phyloP scores from a whole-genome alignment of 2,329 filamentous ascomycete species.

The Sporothrix variecibatus region DNA sequence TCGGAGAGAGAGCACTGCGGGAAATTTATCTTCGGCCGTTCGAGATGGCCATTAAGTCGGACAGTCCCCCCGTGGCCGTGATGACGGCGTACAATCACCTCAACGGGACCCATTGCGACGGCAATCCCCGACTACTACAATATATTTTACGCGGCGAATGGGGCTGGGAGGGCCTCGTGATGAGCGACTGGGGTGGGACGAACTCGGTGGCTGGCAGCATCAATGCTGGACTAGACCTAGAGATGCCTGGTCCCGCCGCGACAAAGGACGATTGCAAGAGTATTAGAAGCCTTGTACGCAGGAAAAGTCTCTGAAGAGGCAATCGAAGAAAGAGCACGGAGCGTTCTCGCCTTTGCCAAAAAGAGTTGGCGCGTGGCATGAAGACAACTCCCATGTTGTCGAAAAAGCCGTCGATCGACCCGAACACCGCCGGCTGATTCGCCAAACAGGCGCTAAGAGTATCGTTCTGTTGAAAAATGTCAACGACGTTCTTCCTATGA shows the following conservation, averaged over 20 bases:
- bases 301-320: background rate
- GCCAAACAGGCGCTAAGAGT: conserved; percentile 61
- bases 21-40: conserved; percentile 75
- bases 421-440: conserved; percentile 62
- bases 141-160: conserved; percentile 61
- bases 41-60: conserved; percentile 63
- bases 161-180: conserved; percentile 60
- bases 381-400: too few species aligned
- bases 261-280: too few species aligned
- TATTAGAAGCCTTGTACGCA: background rate
- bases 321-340: background rate
- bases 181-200: conserved; percentile 60
- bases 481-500: conserved; percentile 52
- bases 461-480: conserved; percentile 67
- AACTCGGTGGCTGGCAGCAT: conserved; percentile 58
- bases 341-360: background rate
- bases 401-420: background rate
- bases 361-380: too few species aligned
- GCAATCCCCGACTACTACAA: conserved; percentile 56
- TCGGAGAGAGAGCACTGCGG: conserved; percentile 65
- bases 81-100: conserved; percentile 70
- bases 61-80: conserved; percentile 67
- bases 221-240: conserved; percentile 58
- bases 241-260: conserved; percentile 59
- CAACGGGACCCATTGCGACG: conserved; percentile 62